These are phyloP conservation scores for Stachybotrys chartarum DNA, from an alignment of 2,329 filamentous ascomycete genomes.

Conservation along the genomic window DNA sequence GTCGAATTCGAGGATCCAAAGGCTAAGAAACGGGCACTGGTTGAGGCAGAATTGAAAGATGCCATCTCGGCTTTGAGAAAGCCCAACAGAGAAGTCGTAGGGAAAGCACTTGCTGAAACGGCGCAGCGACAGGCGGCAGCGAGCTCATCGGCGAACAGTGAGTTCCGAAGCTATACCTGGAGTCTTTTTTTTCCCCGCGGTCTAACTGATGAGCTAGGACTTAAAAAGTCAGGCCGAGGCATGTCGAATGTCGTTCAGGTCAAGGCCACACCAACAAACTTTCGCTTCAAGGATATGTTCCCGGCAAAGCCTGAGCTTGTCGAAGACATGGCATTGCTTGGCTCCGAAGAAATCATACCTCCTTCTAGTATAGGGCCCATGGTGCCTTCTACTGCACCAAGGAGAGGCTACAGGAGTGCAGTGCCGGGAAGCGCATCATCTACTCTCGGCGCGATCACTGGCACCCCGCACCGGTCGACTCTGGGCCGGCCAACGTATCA, in stretches of 20 bases:
- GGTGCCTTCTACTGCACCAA: conserved; percentile 33
- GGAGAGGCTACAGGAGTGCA: conserved; percentile 20
- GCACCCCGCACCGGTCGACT: conserved; percentile 20
- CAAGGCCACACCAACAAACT: conserved; percentile 51
- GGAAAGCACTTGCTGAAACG: conserved; percentile 59
- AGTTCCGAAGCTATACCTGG: conserved; percentile 14
- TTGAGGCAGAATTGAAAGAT: conserved; percentile 64
- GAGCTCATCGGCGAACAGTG: conserved; percentile 40
- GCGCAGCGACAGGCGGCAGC: conserved; percentile 52
- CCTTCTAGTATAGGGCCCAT: conserved; percentile 30
- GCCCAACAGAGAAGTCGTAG: conserved; percentile 65
- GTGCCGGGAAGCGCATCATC: conserved; percentile 22
- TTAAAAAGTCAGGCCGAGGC: conserved; percentile 41
- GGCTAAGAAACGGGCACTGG: conserved; percentile 56
- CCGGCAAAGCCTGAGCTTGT: conserved; percentile 18
- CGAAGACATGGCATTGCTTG: conserved; percentile 11
- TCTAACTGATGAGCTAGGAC: conserved; percentile 34
- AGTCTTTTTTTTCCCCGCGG: background rate
- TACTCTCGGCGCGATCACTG: conserved; percentile 18
- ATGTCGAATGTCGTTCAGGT: conserved; percentile 36
- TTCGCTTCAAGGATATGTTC: conserved; percentile 46
- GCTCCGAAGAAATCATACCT: conserved; percentile 22
- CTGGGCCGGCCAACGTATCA: conserved; percentile 19
- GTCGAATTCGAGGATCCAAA: conserved; percentile 47
- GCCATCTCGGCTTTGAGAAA: conserved; percentile 69